These are phyloP conservation scores for Melanomma pulvis-pyrius DNA, from an alignment of 495 filamentous ascomycete genomes.

Conservation along the genomic window DNA sequence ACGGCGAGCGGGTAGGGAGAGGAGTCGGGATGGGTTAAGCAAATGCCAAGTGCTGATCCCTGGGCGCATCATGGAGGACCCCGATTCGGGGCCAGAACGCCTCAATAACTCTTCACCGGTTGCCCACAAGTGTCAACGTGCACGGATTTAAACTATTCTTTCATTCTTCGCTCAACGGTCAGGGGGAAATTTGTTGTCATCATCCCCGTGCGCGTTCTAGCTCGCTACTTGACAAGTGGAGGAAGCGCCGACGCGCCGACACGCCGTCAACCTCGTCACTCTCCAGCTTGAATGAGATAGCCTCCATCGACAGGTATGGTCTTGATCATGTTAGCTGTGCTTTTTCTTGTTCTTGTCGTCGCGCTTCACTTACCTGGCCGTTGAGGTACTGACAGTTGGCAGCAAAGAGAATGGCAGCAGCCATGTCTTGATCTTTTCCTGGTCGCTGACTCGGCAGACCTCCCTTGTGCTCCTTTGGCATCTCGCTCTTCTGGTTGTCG, in stretches of 20 bases:
- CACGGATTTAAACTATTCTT: neutral
- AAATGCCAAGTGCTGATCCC: conserved; percentile 15
- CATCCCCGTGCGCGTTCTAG: neutral
- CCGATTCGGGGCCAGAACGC: neutral
- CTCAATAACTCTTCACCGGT: neutral
- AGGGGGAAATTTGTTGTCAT: neutral
- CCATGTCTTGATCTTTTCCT: conserved; percentile 76
- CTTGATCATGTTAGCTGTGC: neutral
- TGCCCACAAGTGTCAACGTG: neutral
- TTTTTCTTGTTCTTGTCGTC: neutral
- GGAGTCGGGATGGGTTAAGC: conserved; percentile 3
- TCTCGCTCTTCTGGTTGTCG: conserved; percentile 64
- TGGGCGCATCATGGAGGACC: neutral
- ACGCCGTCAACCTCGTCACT: neutral
- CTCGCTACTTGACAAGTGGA: neutral
- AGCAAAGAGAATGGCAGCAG: conserved; percentile 63
- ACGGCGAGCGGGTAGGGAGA: neutral
- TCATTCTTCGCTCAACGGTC: neutral
- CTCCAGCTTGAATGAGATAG: conserved; percentile 38
- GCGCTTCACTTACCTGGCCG: conserved; percentile 50
- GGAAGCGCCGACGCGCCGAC: neutral
- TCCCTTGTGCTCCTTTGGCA: conserved; percentile 63
- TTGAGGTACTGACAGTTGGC: conserved; percentile 72
- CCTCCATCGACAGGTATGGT: conserved; percentile 34
- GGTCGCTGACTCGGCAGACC: conserved; percentile 64